Base-by-base conservation (phyloP, 1,284 basidiomycete species). In the Jaminaea rosea region DNA sequence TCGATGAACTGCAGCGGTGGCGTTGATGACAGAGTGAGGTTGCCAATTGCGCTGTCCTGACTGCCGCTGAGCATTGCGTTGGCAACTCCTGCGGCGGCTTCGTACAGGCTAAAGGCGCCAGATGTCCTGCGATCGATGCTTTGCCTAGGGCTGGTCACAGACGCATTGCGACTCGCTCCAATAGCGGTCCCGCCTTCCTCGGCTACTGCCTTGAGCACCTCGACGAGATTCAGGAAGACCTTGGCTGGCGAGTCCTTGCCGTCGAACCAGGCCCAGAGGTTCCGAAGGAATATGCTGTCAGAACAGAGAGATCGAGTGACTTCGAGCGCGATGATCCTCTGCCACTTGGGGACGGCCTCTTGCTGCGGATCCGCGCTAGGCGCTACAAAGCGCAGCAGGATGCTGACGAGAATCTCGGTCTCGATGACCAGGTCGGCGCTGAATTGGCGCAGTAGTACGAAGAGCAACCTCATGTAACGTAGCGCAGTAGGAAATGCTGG, bases 401-500 rank as follows among this genome's bases (percentile, higher is more conserved):
- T 70, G 27, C 62, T 65, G 19, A 73, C 57, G n/a, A 73, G 56
- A 32, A 73, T 70, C 29, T 73, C 71, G 47, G 70, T 65, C 36
- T 73, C 71, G 11, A 73, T 54, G 9, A 60, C 52, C n/a, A 73
- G 58, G 32, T 94, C 86, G 26, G 79, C 78, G 2, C 84, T 86
- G 75, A 96, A 97, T 50, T 92, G 87, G 57, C 94, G 92, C 50
- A 97, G 80, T 8, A 97, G 81, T 24, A 96, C 80, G 76, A 92
- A 96, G 39, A 96, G 85, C 17, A 97, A 85, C 6, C 93, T 86
- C 28, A 87, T 91, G 53, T 89, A 86, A 41, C 93, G 86, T 6
- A 98, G 80, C 0, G 87, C 87, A 46, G 92, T 80, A 0, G 91
- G 87, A 75, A 97, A 98, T 2, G 83, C 58, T 53, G 88, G 85